phyloP scores from a whole-genome alignment of 495 filamentous ascomycete species.

The Podospora sp. region DNA sequence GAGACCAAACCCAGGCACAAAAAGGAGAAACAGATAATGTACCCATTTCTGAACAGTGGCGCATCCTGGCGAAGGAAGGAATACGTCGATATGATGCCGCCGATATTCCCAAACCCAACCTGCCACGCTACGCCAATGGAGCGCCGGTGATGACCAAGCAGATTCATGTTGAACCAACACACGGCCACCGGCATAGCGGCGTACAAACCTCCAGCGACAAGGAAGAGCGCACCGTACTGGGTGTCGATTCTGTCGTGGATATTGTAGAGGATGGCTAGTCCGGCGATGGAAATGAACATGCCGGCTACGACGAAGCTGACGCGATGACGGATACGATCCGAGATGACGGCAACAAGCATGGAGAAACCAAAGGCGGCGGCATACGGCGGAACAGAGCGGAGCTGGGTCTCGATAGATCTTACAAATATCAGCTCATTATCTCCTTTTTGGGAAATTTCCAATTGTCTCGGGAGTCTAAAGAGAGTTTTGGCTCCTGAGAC shows the following conservation, averaged over 20 bases:
- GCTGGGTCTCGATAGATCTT: slow-evolving; percentile 75
- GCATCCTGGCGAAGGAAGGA: slow-evolving; percentile 78
- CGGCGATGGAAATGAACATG: slow-evolving; percentile 65
- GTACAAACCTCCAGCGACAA: slow-evolving; percentile 66
- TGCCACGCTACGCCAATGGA: slow-evolving; percentile 87
- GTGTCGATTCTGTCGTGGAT: slow-evolving; percentile 56
- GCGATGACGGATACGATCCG: slow-evolving; percentile 70
- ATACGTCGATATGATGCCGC: slow-evolving; percentile 89
- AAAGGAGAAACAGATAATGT: slow-evolving; percentile 77
- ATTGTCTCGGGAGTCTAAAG: no score
- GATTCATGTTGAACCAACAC: slow-evolving; percentile 94
- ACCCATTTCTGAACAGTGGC: slow-evolving; percentile 68
- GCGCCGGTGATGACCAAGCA: slow-evolving; percentile 85
- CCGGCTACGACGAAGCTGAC: slow-evolving; percentile 71
- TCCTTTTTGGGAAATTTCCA: no score
- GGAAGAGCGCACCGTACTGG: slow-evolving; percentile 74
- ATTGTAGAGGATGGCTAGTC: slow-evolving; percentile 71
- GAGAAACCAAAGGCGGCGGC: slow-evolving; percentile 74
- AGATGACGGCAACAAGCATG: slow-evolving; percentile 69
- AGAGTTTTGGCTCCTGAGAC: no score
- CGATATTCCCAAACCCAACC: slow-evolving; percentile 91
- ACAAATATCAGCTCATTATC: no score
- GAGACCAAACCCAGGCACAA: slow-evolving; percentile 64
- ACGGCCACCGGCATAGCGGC: slow-evolving; percentile 80
- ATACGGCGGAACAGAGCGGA: slow-evolving; percentile 85